Base-by-base conservation (phyloP, 306 rosid species). In the Casuarina cunninghamiana region DNA sequence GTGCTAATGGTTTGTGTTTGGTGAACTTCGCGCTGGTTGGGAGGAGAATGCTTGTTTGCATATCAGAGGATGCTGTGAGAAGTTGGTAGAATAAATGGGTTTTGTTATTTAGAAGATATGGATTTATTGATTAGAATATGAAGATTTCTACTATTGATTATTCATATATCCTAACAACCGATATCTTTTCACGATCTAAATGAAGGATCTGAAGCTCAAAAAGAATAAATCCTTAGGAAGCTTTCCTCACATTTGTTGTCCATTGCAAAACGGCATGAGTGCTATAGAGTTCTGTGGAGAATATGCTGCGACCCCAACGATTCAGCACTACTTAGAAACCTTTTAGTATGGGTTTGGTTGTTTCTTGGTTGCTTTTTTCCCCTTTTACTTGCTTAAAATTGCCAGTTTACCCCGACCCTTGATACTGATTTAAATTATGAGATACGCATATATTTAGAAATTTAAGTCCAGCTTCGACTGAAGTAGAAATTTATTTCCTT, bases 301-400 rank as follows among this genome's bases (percentile, higher is more conserved):
- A 82, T 91, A 63, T 92, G 93, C 74, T 90, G 93, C 41, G 97
- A 92, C 80, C 84, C 91, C 35, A 92, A 95, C 83, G 97, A 92
- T 82, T 86, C 91, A 11, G 95, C 67, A 72, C 82, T 95, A 67
- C 91, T 95, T 68, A 84, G 86, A 83, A 89, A 86, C 81, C 87
- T 89, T 86, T 92, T 95, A 97, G 98, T 95, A 84, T 67, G 89
- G 16, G 62, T 72, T 37, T 41, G 71, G 61, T 82, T 70, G 70
- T 83, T 77, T 67, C 62, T 17, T 50, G 49, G 44, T 73, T 77
- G 17, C 48, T 71, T 80, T 70, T 61, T 16, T 43, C 69, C 38
- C 65, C 39, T 67, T 75, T 71, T 65, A 11, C 63, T 43, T 60
- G 66, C 37, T 46, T 26, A 45, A 75, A 62, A 26, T 80, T 66